Base-by-base conservation (phyloP, 2,329 filamentous ascomycete species). In the Cytospora leucostoma region DNA sequence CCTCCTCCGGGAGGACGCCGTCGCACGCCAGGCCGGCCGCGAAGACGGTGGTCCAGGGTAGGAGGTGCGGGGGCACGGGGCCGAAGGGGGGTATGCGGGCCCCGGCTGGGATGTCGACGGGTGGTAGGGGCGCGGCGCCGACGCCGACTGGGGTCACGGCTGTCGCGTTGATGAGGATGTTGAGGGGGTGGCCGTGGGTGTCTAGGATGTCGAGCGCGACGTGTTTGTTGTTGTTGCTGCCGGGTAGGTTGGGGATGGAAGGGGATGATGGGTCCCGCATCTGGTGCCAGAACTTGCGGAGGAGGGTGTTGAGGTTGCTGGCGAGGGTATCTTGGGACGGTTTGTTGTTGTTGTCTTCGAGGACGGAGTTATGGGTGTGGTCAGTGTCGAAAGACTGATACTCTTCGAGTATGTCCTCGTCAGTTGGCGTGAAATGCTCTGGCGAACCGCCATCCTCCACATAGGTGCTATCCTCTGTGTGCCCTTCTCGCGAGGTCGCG, bases 21-120 rank as follows among this genome's bases (percentile, higher is more conserved):
- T 82, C 79, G 74, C 94, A 95, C 11, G 87, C 84, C 17, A 89
- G 79, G 61, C 82, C 89, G 10, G 88, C 88, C 21, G 94, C 83
- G 76, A 88, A 94, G 68, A 96, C 79, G 1, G 77, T 85, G 4
- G 77, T 82, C 90, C 91, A 96, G 19, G 83, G 80, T 17, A 95
- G 82, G 66, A 80, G 78, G 62, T 68, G 38, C 54, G 72, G 21
- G 62, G 74, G 66, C 67, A 77, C 69, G 78, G 75, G 35, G 76
- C 72, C 60, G 65, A 71, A 19, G 59, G 70, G 56, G 64, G 77
- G 65, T 59, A 77, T 71, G 32, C 70, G 63, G 3, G 71, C 68
- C 13, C 72, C 73, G 1, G 73, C 68, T 8, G 76, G 68, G 60
- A 79, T 74, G 70, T 80, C 80, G 70, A 65, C 79, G 66, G 74